Conservation (phyloP, 805 yeast genomes). For the Schwanniomyces occidentalis region DNA sequence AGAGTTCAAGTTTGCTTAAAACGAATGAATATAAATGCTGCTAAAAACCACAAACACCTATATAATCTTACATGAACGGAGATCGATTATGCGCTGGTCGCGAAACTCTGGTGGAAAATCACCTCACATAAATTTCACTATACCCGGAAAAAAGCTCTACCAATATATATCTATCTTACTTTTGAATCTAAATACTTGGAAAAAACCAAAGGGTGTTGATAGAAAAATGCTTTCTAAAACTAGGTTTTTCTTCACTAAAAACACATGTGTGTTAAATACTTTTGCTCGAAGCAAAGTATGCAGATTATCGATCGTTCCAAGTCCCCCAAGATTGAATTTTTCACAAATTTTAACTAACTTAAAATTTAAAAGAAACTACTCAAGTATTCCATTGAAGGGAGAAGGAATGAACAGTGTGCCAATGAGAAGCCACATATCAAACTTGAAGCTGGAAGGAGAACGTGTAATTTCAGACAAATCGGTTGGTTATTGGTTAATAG, state of each 20-base stretch:
- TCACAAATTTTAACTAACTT: constrained; percentile 6
- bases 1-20: too few species aligned
- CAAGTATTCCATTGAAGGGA: constrained; percentile 1
- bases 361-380: constrained; percentile 5
- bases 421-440: background rate
- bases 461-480: constrained; percentile 23
- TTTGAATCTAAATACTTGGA: too few species aligned
- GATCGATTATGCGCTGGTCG: too few species aligned
- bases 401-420: background rate
- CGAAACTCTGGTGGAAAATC: too few species aligned
- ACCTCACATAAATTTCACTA: too few species aligned
- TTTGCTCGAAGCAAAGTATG: constrained; percentile 21
- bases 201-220: too few species aligned
- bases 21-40: too few species aligned
- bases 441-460: background rate
- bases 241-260: constrained; percentile 59
- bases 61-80: too few species aligned
- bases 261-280: constrained; percentile 45
- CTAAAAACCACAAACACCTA: too few species aligned
- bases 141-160: too few species aligned
- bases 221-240: constrained; percentile 50
- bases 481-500: constrained; percentile 87
- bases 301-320: constrained; percentile 17
- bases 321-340: constrained; percentile 7
- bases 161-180: too few species aligned